Evolutionary conservation across 2,329 filamentous ascomycete genomes (phyloP).

Genomic region (Hypoxylon sp.): DNA sequence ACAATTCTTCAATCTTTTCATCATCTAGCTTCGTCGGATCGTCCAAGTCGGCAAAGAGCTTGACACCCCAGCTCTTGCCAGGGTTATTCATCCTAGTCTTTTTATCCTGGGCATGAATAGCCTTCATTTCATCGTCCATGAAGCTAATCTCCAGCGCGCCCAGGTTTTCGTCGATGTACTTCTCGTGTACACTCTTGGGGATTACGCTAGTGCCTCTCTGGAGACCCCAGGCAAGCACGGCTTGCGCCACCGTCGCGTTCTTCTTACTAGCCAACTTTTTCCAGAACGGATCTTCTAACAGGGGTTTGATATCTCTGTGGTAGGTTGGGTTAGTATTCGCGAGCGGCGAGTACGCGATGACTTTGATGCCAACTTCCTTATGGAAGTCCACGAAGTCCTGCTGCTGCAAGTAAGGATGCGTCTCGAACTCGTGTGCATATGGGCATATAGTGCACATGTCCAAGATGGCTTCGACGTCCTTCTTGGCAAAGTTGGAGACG

Average conservation of each 20-base stretch:
- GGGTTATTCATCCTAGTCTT: constrained; percentile 57
- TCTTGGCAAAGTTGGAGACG: constrained; percentile 70
- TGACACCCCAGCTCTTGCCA: constrained; percentile 55
- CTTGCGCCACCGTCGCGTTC: constrained; percentile 59
- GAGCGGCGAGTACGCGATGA: constrained; percentile 63
- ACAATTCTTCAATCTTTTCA: constrained; percentile 42
- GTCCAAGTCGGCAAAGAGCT: constrained; percentile 57
- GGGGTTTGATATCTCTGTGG: constrained; percentile 47
- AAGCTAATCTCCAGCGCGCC: constrained; percentile 63
- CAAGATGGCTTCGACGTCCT: constrained; percentile 56
- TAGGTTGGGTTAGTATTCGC: constrained; percentile 67
- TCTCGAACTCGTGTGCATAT: constrained; percentile 70
- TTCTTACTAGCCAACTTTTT: constrained; percentile 56
- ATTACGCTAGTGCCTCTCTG: constrained; percentile 63
- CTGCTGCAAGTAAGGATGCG: constrained; percentile 66
- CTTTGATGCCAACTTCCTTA: constrained; percentile 58
- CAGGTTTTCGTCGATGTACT: constrained; percentile 61
- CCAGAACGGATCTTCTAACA: constrained; percentile 60
- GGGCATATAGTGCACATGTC: constrained; percentile 63
- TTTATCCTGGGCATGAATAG: constrained; percentile 51
- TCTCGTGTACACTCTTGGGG: constrained; percentile 62
- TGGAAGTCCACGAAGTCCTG: constrained; percentile 62
- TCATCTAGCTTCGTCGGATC: constrained; percentile 50
- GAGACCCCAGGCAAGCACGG: constrained; percentile 63
- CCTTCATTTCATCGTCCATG: constrained; percentile 55